Base-by-base conservation (phyloP, 306 rosid genomes). In the Quercus gilva region DNA sequence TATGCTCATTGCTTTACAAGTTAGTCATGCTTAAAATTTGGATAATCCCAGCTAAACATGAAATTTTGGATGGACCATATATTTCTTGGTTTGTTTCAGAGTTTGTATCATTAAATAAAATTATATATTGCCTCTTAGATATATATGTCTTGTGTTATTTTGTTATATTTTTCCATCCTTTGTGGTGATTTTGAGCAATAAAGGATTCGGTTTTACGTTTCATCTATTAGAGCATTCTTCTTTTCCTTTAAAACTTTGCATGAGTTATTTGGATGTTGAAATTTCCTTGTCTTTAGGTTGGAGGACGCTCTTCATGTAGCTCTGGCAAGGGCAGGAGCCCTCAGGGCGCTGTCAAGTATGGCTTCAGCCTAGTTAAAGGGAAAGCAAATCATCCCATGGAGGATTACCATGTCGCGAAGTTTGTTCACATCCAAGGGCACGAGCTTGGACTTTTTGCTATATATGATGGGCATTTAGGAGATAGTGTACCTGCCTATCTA, bases 331-430 rank as follows among this genome's bases (percentile, higher is more conserved):
- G 98, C 68, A 86, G 86, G 88, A 87, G 95, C 84, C 81, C 85
- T 78, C 86, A 80, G 81, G 64, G 78, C 80, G 58, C 91, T 11
- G 93, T 83, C 76, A 94, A 85, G 86, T 94, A 90, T 94, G 98
- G 98, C 21, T 94, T 88, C 77, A 87, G 92, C 85, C 86, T 94
- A 9, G 97, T 91, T 61, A 84, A 91, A 91, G 98, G 98, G 77
- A 94, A 87, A 87, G 95, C 97, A 76, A 90, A 87, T 76, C 98
- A 94, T 78, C 92, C 98, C 41, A 94, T 94, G 97, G 97, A 94
- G 82, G 98, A 94, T 83, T 91, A 80, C 80, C 97, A 91, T 26
- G 96, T 93, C 7, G 94, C 97, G 15, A 88, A 93, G 84, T 83
- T 93, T 64, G 84, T 82, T 58, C 84, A 85, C 17, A 4, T 73